Percentiles rank a stretch among this genome's conserved stretches.
Conservation (phyloP, 2,329 filamentous ascomycete species). For the Emmonsiellopsis sp. region DNA sequence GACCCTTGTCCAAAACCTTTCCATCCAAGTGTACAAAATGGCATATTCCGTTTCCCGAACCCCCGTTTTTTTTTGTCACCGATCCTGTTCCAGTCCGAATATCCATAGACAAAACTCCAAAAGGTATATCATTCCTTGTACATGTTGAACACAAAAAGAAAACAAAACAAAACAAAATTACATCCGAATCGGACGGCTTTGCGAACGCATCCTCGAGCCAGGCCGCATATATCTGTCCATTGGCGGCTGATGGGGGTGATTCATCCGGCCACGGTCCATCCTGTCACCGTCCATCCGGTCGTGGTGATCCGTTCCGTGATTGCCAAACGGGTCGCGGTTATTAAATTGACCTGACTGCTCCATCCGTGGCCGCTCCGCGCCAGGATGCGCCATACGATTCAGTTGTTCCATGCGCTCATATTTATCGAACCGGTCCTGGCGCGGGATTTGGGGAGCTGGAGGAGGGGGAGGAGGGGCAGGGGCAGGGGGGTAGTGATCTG, state of each 20-base stretch:
- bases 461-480: background rate
- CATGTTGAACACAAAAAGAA: background rate
- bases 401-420: constrained; percentile 7
- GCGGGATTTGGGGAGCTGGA: background rate
- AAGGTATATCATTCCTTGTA: background rate
- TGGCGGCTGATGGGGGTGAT: background rate
- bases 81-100: too few relatives aligned
- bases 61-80: too few relatives aligned
- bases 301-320: background rate
- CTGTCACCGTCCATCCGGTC: background rate
- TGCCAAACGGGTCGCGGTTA: background rate
- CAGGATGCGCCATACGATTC: background rate
- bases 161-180: background rate
- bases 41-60: background rate
- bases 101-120: background rate
- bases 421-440: background rate
- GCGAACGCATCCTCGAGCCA: background rate
- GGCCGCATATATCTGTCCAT: background rate
- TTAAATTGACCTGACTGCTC: background rate
- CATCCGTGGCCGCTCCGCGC: background rate
- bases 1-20: background rate
- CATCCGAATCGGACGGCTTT: background rate
- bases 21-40: background rate
- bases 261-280: background rate
- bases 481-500: background rate